phyloP scores from a whole-genome alignment of 1,139 yeast genomes.

The Spencermartinsiella ligniputridi region DNA sequence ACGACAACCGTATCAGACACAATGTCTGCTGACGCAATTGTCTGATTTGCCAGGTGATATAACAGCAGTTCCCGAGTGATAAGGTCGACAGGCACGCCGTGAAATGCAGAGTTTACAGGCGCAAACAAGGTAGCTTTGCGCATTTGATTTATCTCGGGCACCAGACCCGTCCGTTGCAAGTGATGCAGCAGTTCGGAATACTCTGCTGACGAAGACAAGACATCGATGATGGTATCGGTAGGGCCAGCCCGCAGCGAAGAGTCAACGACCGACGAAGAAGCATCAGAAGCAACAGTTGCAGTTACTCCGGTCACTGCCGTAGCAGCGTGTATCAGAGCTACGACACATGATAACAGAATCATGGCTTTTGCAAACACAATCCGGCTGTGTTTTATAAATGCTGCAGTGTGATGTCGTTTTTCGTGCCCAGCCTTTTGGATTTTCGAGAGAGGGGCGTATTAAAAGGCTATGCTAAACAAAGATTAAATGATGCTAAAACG shows the following conservation, averaged over 20 bases:
- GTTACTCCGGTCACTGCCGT: background rate
- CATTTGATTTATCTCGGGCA: conserved; percentile 63
- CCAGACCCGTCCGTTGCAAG: conserved; percentile 61
- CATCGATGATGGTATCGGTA: conserved; percentile 56
- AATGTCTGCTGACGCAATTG: conserved; percentile 21
- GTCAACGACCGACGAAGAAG: background rate
- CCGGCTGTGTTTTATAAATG: too few species aligned
- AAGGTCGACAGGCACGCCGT: conserved; percentile 23
- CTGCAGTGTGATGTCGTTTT: too few species aligned
- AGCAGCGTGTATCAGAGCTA: background rate
- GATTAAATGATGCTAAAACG: too few species aligned
- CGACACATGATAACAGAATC: background rate
- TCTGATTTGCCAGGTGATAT: conserved; percentile 33
- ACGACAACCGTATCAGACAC: conserved; percentile 15
- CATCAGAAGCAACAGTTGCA: conserved; percentile 1
- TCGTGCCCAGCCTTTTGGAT: too few species aligned
- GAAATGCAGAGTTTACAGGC: conserved; percentile 82
- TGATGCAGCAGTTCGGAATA: conserved; percentile 65
- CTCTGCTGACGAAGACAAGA: conserved; percentile 67
- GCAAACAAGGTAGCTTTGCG: conserved; percentile 74
- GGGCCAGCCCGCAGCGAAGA: too few species aligned
- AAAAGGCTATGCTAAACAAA: too few species aligned
- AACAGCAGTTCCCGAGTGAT: conserved; percentile 32
- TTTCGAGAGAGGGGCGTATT: too few species aligned
- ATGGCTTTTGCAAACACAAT: too few species aligned